Percentiles rank a stretch among this genome's conserved stretches.
phyloP scores from a whole-genome alignment of 345 rosid species.

The Zanthoxylum bungeanum region DNA sequence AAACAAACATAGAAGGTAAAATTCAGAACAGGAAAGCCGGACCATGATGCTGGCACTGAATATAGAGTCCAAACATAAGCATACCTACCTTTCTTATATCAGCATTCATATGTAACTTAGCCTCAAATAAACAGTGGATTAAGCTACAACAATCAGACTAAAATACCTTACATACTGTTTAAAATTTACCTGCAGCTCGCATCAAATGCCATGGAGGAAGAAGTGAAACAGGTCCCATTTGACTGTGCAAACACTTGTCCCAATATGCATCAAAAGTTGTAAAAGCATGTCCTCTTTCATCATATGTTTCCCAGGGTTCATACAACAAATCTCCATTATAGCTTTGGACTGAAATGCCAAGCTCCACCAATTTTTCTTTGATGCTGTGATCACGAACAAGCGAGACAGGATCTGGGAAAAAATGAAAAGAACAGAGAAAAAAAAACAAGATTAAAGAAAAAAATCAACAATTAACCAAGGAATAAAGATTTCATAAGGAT shows the following conservation, averaged over 20 bases:
- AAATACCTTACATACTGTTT: neutral
- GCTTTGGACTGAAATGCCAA: slow-evolving; percentile 83
- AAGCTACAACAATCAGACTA: neutral
- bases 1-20: neutral
- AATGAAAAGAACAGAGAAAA: neutral
- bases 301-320: slow-evolving; percentile 91
- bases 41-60: neutral
- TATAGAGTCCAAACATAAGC: neutral
- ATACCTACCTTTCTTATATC: neutral
- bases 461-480: neutral
- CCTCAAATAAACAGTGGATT: neutral
- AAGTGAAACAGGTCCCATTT: slow-evolving; percentile 54
- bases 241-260: slow-evolving; percentile 70
- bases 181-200: slow-evolving; percentile 58
- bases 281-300: slow-evolving; percentile 66
- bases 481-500: slow-evolving; percentile 1
- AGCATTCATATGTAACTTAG: neutral
- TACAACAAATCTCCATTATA: slow-evolving; percentile 82
- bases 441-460: neutral
- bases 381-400: slow-evolving; percentile 78
- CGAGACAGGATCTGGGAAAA: slow-evolving; percentile 68
- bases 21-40: neutral
- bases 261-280: slow-evolving; percentile 65
- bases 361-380: slow-evolving; percentile 67
- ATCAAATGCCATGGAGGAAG: slow-evolving; percentile 73